Evolutionary conservation across 2,329 filamentous ascomycete genomes (phyloP), one percentile per base, ranked within the genome.

Genomic region (Stromatinia cepivora): DNA sequence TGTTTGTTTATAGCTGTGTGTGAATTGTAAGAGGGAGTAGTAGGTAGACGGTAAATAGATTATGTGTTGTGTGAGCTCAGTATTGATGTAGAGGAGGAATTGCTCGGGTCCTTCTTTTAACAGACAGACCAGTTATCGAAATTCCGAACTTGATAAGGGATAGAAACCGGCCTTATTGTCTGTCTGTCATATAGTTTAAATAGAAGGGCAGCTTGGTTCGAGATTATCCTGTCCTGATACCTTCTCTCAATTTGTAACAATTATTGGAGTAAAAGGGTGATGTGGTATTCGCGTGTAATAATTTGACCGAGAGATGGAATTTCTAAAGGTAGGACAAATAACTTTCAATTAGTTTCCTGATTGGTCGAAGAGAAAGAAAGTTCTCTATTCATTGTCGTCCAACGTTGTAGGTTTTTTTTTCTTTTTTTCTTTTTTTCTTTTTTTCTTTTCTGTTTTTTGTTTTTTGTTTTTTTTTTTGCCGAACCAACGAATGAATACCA

Each of bases 291-390:
- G 53, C 20, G 31, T 56, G 53, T 56, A 56, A 50, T 50, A 50
- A 62, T 62, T 62, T n/a, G 59, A 62, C 59, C 59, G 59, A 36
- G 45, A 34, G 28, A 17, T 25, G 42, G 25, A 48, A n/a, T 46
- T 48, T 48, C 58, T 34, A 34, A 20, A 15, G 4, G 58, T 17
- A 62, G 58, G 42, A 48, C 58, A 31, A 31, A 50, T 48, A 46
- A 36, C 15, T 34, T n/a, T 36, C 45, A 50, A 62, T 62, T 36
- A 48, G 45, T 25, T 36, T 36, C 9, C 58, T 61, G 58, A 61
- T 61, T 61, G 58, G 58, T 1, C 4, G n/a, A 31, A 11, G 3
- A 46, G 42, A 61, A 22, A 20, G 34, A 58, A 22, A 20, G 4
- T 22, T 61, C 42, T 62, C 34, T 4, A 48, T 62, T 36, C 13